Conservation (phyloP, 2,329 filamentous ascomycete genomes). For the Cladosporium cucumerinum region DNA sequence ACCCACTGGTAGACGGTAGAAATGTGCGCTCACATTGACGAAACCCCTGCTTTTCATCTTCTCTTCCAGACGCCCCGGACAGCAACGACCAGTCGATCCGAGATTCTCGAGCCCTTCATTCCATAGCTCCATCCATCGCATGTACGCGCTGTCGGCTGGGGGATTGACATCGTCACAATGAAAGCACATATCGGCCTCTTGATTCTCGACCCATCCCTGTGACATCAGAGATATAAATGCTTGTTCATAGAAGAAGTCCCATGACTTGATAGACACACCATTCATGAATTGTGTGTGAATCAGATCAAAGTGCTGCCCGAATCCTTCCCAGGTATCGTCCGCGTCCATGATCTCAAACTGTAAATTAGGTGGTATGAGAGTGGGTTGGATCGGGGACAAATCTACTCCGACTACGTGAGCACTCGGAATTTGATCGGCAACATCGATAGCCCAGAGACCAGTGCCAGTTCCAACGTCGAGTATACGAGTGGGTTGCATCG, state of each 20-base stretch:
- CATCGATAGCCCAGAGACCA: constrained; percentile 36
- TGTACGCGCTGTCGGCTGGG: constrained; percentile 22
- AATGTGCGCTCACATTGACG: constrained; percentile 29
- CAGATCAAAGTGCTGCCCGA: constrained; percentile 28
- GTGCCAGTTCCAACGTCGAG: constrained; percentile 26
- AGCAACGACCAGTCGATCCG: constrained; percentile 24
- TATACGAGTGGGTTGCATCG: constrained; percentile 17
- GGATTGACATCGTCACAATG: constrained; percentile 34
- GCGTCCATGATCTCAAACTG: constrained; percentile 27
- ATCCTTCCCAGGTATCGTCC: constrained; percentile 23
- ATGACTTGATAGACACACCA: constrained; percentile 29
- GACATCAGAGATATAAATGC: constrained; percentile 28
- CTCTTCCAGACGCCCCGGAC: constrained; percentile 32
- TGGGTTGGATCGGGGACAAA: constrained; percentile 29
- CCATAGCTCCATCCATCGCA: constrained; percentile 26
- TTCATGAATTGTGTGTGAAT: constrained; percentile 29
- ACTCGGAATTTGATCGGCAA: constrained; percentile 27
- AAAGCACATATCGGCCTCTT: constrained; percentile 33
- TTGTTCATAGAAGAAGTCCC: constrained; percentile 27
- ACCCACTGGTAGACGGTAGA: constrained; percentile 32
- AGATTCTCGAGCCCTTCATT: constrained; percentile 25
- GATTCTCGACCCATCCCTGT: constrained; percentile 40
- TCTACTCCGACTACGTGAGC: constrained; percentile 27
- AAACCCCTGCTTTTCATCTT: constrained; percentile 36
- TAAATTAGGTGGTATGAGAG: constrained; percentile 26